Evolutionary conservation across 495 filamentous ascomycete genomes (phyloP).

Genomic region (Pyronema domesticum): DNA sequence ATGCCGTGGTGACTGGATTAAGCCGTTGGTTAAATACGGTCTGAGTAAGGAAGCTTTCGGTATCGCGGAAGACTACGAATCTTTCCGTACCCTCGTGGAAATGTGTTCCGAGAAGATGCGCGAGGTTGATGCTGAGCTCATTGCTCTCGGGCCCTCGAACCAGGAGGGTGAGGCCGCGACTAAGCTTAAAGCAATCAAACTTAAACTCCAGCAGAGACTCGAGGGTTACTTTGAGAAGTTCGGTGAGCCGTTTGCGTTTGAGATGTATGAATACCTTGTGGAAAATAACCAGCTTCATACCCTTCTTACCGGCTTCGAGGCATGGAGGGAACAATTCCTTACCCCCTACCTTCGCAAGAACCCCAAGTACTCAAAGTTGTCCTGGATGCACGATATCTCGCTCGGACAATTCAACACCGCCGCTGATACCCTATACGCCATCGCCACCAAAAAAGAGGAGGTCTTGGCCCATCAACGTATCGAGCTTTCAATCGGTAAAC

Average conservation of each 20-base stretch:
- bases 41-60: conserved; percentile 47
- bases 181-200: conserved; percentile 25
- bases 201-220: conserved; percentile 31
- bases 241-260: conserved; percentile 59
- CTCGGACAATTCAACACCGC: conserved; percentile 56
- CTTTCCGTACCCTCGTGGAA: conserved; percentile 52
- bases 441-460: conserved; percentile 48
- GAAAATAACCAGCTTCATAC: conserved; percentile 41
- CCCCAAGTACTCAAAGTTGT: conserved; percentile 51
- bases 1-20: conserved; percentile 40
- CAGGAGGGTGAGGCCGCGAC: conserved; percentile 3
- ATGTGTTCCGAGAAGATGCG: conserved; percentile 24
- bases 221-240: conserved; percentile 53
- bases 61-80: conserved; percentile 55
- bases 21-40: conserved; percentile 49
- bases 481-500: conserved; percentile 70
- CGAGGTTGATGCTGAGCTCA: conserved; percentile 19
- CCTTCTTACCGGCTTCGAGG: conserved; percentile 46
- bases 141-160: conserved; percentile 15
- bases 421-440: conserved; percentile 42
- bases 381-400: conserved; percentile 85
- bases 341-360: conserved; percentile 58
- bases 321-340: conserved; percentile 41
- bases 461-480: conserved; percentile 80
- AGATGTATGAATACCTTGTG: conserved; percentile 61